Conservation (phyloP, 495 filamentous ascomycete genomes). For the Penicillium atrosanguineum region DNA sequence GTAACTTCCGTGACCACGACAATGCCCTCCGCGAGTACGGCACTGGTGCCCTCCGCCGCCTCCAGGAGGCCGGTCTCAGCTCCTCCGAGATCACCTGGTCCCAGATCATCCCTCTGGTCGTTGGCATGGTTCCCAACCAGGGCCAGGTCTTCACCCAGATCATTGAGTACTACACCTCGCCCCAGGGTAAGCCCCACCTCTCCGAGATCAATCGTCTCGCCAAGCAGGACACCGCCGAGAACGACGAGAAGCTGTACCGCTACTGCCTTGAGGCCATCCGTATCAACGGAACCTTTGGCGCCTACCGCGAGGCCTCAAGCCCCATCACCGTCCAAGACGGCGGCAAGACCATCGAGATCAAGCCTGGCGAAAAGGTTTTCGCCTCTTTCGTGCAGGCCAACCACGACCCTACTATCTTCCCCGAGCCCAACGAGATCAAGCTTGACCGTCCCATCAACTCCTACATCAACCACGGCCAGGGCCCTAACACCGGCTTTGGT, state of each 20-base stretch:
- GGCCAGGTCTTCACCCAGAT: constrained; percentile 73
- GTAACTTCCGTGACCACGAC: constrained; percentile 52
- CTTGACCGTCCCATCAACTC: constrained; percentile 63
- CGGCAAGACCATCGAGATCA: constrained; percentile 48
- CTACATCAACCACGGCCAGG: constrained; percentile 67
- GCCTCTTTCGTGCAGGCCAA: constrained; percentile 44
- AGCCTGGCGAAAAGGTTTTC: constrained; percentile 53
- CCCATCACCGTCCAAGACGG: constrained; percentile 50
- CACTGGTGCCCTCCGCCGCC: constrained; percentile 62
- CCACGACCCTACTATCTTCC: constrained; percentile 62
- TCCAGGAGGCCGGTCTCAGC: constrained; percentile 63
- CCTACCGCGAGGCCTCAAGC: constrained; percentile 49
- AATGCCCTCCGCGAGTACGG: constrained; percentile 64
- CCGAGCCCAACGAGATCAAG: constrained; percentile 63
- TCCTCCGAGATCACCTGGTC: constrained; percentile 70
- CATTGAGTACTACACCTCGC: constrained; percentile 73
- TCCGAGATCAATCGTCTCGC: constrained; percentile 57
- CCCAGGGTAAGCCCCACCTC: constrained; percentile 52
- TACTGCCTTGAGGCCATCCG: constrained; percentile 57
- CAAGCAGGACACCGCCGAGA: constrained; percentile 43
- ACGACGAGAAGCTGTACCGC: constrained; percentile 49
- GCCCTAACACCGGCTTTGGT: constrained; percentile 62
- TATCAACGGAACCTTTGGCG: constrained; percentile 58
- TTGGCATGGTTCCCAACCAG: constrained; percentile 66
- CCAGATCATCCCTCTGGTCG: constrained; percentile 63